Evolutionary conservation across 2,329 filamentous ascomycete genomes (phyloP).

Genomic region (Pseudohalonectria lignicola): DNA sequence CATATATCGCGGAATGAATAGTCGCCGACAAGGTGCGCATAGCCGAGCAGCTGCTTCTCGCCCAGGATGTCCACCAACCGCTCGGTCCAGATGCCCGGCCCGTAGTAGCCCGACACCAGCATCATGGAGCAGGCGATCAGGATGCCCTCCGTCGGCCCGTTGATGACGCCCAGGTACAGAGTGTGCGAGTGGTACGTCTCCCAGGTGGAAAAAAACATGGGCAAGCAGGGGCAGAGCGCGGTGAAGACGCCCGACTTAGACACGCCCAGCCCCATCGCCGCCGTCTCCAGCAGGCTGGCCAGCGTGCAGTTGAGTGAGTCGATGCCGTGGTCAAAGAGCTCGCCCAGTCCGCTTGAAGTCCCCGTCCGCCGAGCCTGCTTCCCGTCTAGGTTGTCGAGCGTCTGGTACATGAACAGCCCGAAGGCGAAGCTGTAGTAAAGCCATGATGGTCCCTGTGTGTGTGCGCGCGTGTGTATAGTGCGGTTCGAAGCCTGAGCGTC

Average conservation of each 20-base stretch:
- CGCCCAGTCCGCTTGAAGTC: constrained; percentile 86
- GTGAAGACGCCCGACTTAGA: constrained; percentile 83
- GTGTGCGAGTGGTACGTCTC: constrained; percentile 99
- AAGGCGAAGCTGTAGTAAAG: constrained; percentile 92
- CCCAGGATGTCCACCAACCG: constrained; percentile 63
- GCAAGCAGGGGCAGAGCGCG: constrained; percentile 77
- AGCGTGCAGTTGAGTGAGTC: constrained; percentile 96
- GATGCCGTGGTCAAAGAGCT: constrained; percentile 97
- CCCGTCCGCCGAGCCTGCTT: constrained; percentile 94
- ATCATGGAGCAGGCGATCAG: constrained; percentile 82
- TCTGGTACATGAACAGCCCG: constrained; percentile 97
- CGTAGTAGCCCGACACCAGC: constrained; percentile 77
- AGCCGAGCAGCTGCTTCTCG: constrained; percentile 29
- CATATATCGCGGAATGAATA: constrained; percentile 80
- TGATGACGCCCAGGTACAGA: constrained; percentile 90
- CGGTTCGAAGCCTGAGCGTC: no score
- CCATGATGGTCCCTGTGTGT: constrained; percentile 66
- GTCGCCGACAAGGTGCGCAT: constrained; percentile 52
- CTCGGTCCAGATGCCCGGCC: constrained; percentile 75
- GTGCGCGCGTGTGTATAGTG: no score
- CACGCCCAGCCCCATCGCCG: constrained; percentile 82
- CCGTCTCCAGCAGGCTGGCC: constrained; percentile 80
- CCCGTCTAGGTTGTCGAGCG: constrained; percentile 97
- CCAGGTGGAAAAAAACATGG: constrained; percentile 99
- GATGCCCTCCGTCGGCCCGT: constrained; percentile 91